Percentiles rank a stretch among this genome's conserved stretches.
Evolutionary conservation across 2,329 filamentous ascomycete species (phyloP).

Genomic region (Metarhizium anisopliae): DNA sequence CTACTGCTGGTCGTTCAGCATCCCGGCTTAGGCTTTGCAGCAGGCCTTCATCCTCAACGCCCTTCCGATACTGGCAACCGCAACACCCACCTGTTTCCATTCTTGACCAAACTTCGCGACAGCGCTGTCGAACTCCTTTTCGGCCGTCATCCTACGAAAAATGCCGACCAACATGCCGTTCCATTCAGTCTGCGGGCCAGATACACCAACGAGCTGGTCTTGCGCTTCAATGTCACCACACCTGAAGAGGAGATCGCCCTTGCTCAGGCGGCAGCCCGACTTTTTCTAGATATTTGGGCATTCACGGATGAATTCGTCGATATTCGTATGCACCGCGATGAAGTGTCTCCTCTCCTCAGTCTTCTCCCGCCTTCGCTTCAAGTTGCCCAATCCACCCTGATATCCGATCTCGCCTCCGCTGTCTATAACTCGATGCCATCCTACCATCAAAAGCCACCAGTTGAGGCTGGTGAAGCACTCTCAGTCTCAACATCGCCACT

Average conservation of each 20-base stretch:
- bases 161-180: slow-evolving; percentile 13
- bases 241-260: slow-evolving; percentile 60
- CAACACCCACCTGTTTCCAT: slow-evolving; percentile 30
- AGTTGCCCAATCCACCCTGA: slow-evolving; percentile 62
- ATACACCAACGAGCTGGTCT: slow-evolving; percentile 76
- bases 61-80: slow-evolving; percentile 3
- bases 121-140: slow-evolving; percentile 41
- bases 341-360: slow-evolving; percentile 68
- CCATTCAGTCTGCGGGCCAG: slow-evolving; percentile 28
- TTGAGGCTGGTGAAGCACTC: slow-evolving; percentile 16
- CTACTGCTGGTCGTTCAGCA: not conserved
- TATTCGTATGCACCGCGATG: slow-evolving; percentile 66
- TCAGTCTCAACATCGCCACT: slow-evolving; percentile 20
- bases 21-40: not conserved
- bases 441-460: slow-evolving; percentile 8
- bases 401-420: slow-evolving; percentile 69
- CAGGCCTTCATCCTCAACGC: not conserved
- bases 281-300: slow-evolving; percentile 88
- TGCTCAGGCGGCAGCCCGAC: slow-evolving; percentile 60
- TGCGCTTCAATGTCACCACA: slow-evolving; percentile 74
- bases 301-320: slow-evolving; percentile 77
- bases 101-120: slow-evolving; percentile 42
- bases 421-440: slow-evolving; percentile 48
- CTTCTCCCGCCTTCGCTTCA: slow-evolving; percentile 69
- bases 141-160: slow-evolving; percentile 30